Evolutionary conservation across 371 early-diverging fungal species (phyloP).

Genomic region (Rhizomucor miehei): DNA sequence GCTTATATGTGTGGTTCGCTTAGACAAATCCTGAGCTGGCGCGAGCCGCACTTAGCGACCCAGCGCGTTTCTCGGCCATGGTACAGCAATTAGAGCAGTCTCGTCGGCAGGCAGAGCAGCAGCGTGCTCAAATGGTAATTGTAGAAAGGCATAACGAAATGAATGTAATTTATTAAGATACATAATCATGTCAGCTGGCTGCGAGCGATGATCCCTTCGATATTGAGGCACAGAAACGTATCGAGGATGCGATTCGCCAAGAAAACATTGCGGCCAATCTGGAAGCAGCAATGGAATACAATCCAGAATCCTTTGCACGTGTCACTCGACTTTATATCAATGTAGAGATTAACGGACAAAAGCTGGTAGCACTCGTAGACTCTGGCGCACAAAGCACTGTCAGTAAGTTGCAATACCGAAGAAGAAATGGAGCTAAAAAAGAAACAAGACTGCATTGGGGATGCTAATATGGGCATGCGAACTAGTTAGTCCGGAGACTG

Average conservation of each 20-base stretch:
- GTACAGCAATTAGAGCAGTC: slow-evolving; percentile 64
- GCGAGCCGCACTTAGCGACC: slow-evolving; percentile 64
- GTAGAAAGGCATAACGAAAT: too few relatives aligned
- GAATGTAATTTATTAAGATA: too few relatives aligned
- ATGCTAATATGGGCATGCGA: too few relatives aligned
- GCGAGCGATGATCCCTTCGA: slow-evolving; percentile 83
- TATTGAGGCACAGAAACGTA: slow-evolving; percentile 85
- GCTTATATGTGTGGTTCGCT: background rate
- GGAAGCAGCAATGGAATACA: slow-evolving; percentile 91
- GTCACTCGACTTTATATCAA: slow-evolving; percentile 90
- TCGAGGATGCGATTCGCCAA: slow-evolving; percentile 88
- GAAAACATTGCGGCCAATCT: slow-evolving; percentile 85
- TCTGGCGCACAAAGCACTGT: slow-evolving; percentile 97
- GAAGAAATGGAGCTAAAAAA: background rate
- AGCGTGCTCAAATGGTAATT: slow-evolving; percentile 54
- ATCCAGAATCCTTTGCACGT: slow-evolving; percentile 92
- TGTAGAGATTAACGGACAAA: slow-evolving; percentile 83
- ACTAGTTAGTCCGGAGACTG: slow-evolving; percentile 78
- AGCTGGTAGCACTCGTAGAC: slow-evolving; percentile 94
- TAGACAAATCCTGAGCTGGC: slow-evolving; percentile 76
- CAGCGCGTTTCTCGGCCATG: slow-evolving; percentile 60
- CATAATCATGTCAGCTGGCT: slow-evolving; percentile 24
- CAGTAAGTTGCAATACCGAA: slow-evolving; percentile 54
- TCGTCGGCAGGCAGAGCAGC: slow-evolving; percentile 53
- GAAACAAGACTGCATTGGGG: background rate